phyloP scores from a whole-genome alignment of 108 stramenopile genomes.

The Conticribra weissflogii region DNA sequence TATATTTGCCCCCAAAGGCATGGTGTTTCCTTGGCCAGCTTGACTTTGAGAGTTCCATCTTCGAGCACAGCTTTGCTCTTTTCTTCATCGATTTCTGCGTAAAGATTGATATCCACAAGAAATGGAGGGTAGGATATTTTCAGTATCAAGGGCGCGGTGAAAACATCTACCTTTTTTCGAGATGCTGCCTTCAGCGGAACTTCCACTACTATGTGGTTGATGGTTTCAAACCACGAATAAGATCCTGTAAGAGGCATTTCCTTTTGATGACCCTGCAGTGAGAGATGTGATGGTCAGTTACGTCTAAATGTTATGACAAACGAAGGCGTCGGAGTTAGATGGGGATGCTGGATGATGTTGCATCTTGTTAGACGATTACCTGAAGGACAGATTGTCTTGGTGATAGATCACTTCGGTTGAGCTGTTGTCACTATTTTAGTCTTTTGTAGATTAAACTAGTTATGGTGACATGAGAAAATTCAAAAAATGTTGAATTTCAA shows the following conservation, averaged over 20 bases:
- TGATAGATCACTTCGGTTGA: too few relatives aligned
- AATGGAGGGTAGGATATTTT: constrained; percentile 42
- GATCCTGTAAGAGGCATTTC: constrained; percentile 38
- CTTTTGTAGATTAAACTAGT: too few relatives aligned
- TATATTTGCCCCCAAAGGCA: constrained; percentile 44
- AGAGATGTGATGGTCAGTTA: too few relatives aligned
- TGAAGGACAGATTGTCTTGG: too few relatives aligned
- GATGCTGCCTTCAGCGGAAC: constrained; percentile 49
- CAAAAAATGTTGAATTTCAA: too few relatives aligned
- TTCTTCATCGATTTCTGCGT: constrained; percentile 40
- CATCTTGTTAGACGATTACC: too few relatives aligned
- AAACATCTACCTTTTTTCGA: constrained; percentile 40
- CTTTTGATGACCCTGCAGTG: too few relatives aligned
- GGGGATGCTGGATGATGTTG: too few relatives aligned
- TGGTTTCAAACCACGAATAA: constrained; percentile 43
- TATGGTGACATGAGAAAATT: too few relatives aligned
- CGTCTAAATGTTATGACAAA: too few relatives aligned
- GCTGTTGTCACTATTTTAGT: too few relatives aligned
- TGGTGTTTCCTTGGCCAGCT: constrained; percentile 32
- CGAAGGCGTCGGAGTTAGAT: too few relatives aligned
- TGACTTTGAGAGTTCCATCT: constrained; percentile 50
- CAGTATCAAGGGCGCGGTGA: constrained; percentile 22
- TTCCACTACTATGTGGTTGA: constrained; percentile 12
- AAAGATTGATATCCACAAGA: constrained; percentile 41
- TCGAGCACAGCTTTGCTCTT: constrained; percentile 48